A percentile compares a stretch with the other conserved stretches of the same genome.
Evolutionary conservation across 2,329 filamentous ascomycete species (phyloP).

Genomic region (Coniochaeta hoffmannii): DNA sequence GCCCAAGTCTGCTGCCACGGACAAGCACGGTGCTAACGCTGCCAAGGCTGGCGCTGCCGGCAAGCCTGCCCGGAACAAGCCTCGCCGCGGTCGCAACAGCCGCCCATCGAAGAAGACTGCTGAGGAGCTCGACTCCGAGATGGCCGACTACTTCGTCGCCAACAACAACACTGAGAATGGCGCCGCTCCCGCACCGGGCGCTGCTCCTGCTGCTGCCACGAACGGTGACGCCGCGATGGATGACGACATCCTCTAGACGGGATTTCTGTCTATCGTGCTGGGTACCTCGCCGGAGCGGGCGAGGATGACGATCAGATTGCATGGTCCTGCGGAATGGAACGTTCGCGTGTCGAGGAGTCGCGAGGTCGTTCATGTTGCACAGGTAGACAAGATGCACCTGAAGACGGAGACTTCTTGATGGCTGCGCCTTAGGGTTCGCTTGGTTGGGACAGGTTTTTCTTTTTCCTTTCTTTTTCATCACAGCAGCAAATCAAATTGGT

Average conservation of each 20-base stretch:
- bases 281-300: not conserved
- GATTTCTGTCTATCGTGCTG: not conserved
- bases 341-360: not conserved
- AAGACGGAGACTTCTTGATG: not conserved
- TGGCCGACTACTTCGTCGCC: slow-evolving; percentile 83
- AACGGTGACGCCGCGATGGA: slow-evolving; percentile 57
- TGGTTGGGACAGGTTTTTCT: not conserved
- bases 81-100: slow-evolving; percentile 48
- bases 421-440: not conserved
- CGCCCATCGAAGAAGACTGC: slow-evolving; percentile 78
- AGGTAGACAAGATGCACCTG: not conserved
- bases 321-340: not conserved
- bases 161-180: slow-evolving; percentile 31
- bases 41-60: slow-evolving; percentile 30
- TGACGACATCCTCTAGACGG: slow-evolving; percentile 49
- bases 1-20: slow-evolving; percentile 72
- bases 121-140: slow-evolving; percentile 94
- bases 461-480: not conserved
- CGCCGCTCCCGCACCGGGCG: slow-evolving; percentile 35
- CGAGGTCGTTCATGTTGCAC: not conserved
- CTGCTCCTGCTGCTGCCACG: slow-evolving; percentile 9
- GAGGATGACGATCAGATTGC: not conserved
- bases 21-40: slow-evolving; percentile 48
- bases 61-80: slow-evolving; percentile 33
- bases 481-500: slow-evolving; percentile 1